phyloP scores from a whole-genome alignment of 495 filamentous ascomycete genomes.

The Penicillium crystallinum region DNA sequence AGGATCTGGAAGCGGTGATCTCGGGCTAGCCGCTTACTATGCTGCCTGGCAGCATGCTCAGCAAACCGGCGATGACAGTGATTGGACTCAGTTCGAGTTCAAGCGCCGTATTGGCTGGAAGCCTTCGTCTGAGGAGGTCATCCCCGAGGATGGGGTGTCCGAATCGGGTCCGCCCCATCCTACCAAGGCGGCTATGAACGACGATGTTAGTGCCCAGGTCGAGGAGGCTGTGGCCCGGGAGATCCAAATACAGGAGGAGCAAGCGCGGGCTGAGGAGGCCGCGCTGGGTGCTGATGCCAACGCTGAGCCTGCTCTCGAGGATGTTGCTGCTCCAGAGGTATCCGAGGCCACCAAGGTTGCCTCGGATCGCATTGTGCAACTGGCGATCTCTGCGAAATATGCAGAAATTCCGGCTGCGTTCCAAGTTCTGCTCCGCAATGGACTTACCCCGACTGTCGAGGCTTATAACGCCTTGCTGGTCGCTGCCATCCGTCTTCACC shows the following conservation, averaged over 20 bases:
- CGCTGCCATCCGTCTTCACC: constrained; percentile 68
- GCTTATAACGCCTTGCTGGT: constrained; percentile 87
- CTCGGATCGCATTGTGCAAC: constrained; percentile 67
- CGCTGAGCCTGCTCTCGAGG: constrained; percentile 26
- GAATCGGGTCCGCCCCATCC: constrained; percentile 41
- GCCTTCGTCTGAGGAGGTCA: constrained; percentile 48
- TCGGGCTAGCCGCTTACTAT: constrained; percentile 77
- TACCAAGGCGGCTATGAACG: constrained; percentile 52
- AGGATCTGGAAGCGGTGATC: constrained; percentile 41
- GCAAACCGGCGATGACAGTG: constrained; percentile 63
- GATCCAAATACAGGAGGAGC: constrained; percentile 48
- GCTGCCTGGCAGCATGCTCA: constrained; percentile 80
- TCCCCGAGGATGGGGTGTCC: constrained; percentile 30
- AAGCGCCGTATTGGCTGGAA: constrained; percentile 83
- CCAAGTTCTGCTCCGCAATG: constrained; percentile 73
- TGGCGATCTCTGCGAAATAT: constrained; percentile 63
- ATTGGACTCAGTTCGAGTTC: constrained; percentile 90
- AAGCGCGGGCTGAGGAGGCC: constrained; percentile 40
- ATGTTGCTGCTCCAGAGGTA: constrained; percentile 23
- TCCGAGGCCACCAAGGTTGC: constrained; percentile 58
- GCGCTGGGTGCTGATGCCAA: constrained; percentile 30
- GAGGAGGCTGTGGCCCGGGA: constrained; percentile 63
- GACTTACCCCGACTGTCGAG: constrained; percentile 69
- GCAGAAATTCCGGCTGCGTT: constrained; percentile 86
- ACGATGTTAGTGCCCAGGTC: constrained; percentile 52